Conservation (phyloP, 768 basidiomycete genomes). For the Xerocomellus dryophilus region DNA sequence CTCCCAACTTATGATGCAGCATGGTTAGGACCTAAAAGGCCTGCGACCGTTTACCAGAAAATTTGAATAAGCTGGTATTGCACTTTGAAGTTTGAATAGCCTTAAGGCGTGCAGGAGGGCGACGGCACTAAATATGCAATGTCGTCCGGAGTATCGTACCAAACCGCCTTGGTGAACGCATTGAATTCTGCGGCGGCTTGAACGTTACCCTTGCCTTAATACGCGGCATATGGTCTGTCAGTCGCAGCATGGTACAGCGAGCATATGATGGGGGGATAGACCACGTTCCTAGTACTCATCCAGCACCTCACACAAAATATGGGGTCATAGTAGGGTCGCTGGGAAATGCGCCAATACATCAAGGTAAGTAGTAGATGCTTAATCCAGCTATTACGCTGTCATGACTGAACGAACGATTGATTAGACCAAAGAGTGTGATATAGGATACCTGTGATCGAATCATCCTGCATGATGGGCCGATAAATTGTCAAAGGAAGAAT, state of each 20-base stretch:
- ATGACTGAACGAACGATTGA: background rate
- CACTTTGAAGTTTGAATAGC: background rate
- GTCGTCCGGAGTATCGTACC: too few relatives aligned
- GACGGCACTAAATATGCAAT: too few relatives aligned
- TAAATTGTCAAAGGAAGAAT: background rate
- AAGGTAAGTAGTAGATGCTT: background rate
- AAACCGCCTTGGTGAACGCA: too few relatives aligned
- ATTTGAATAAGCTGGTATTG: background rate
- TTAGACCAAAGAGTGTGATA: slow-evolving; percentile 7
- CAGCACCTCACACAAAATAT: background rate
- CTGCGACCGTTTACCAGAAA: too few relatives aligned
- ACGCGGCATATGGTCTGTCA: too few relatives aligned
- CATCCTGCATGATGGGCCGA: background rate
- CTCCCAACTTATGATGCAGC: background rate
- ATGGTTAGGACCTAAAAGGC: background rate
- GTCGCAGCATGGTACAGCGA: too few relatives aligned
- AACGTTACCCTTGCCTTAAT: too few relatives aligned
- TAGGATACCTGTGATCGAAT: background rate
- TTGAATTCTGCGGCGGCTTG: too few relatives aligned
- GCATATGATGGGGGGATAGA: background rate
- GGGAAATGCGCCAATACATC: background rate
- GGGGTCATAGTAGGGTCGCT: too few relatives aligned
- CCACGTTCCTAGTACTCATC: background rate
- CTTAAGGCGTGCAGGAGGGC: too few relatives aligned
- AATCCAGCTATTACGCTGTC: background rate